phyloP scores from a whole-genome alignment of 2,329 filamentous ascomycete species.

The Alternaria viburni region DNA sequence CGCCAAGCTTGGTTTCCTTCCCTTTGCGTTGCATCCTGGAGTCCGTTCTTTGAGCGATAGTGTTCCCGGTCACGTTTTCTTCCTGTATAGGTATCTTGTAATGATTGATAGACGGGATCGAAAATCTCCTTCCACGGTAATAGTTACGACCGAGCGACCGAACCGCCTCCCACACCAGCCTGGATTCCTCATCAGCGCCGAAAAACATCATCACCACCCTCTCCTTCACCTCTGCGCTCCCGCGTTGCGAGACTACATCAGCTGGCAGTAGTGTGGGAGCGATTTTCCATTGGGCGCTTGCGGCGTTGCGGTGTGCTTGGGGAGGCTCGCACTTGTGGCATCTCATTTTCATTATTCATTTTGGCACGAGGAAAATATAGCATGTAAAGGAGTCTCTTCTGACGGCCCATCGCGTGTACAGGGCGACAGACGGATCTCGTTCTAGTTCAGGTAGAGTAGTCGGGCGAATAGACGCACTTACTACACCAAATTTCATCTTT shows the following conservation, averaged over 20 bases:
- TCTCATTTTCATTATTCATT: constrained; percentile 34
- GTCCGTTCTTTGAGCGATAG: constrained; percentile 44
- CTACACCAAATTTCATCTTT: constrained; percentile 3
- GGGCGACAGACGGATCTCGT: constrained; percentile 15
- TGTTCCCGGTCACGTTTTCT: constrained; percentile 39
- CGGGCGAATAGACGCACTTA: constrained; percentile 30
- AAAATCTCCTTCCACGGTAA: constrained; percentile 46
- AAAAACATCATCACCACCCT: constrained; percentile 24
- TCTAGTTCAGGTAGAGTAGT: constrained; percentile 30
- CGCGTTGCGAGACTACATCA: constrained; percentile 23
- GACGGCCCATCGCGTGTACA: constrained; percentile 19
- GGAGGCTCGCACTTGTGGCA: constrained; percentile 27
- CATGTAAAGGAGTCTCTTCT: constrained; percentile 37
- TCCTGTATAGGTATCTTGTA: constrained; percentile 51
- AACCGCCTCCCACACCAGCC: constrained; percentile 30
- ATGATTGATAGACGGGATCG: constrained; percentile 50
- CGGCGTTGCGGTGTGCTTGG: constrained; percentile 33
- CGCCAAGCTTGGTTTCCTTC: constrained; percentile 23
- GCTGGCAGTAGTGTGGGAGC: constrained; percentile 27
- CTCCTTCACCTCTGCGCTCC: constrained; percentile 31
- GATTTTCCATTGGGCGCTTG: constrained; percentile 32
- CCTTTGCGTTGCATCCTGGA: constrained; percentile 43
- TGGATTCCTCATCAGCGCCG: constrained; percentile 33
- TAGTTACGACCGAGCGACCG: constrained; percentile 37
- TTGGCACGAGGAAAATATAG: constrained; percentile 36